Conservation (phyloP, 192 early-diverging fungal genomes). For the Mortierella alpina region DNA sequence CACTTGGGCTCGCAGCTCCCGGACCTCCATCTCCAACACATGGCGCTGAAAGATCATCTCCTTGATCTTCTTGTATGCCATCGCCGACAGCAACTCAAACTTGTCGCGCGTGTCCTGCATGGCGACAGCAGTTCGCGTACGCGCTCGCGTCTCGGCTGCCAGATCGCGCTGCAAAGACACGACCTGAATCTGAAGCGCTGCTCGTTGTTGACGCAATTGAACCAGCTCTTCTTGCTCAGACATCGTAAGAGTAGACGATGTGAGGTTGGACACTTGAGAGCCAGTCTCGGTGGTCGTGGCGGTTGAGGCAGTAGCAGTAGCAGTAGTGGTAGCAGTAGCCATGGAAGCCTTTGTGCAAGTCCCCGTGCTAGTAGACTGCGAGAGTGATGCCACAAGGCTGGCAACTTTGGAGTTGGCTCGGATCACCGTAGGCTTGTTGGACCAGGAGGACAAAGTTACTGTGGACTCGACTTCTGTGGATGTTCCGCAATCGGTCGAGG, state of each 20-base stretch:
- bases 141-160: slow-evolving; percentile 30
- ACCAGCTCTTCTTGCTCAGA: slow-evolving; percentile 28
- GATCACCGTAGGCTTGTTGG: background rate
- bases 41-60: slow-evolving; percentile 55
- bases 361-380: background rate
- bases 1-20: slow-evolving; percentile 35
- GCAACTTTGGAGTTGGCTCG: background rate
- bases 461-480: slow-evolving; percentile 13
- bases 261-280: background rate
- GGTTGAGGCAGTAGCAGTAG: background rate
- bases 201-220: slow-evolving; percentile 27
- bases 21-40: slow-evolving; percentile 47
- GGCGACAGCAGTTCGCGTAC: slow-evolving; percentile 52
- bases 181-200: slow-evolving; percentile 29
- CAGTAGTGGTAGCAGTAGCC: background rate
- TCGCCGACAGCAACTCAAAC: slow-evolving; percentile 58
- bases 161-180: slow-evolving; percentile 31
- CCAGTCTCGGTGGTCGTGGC: background rate
- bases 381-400: slow-evolving; percentile 1
- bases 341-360: background rate
- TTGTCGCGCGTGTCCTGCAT: slow-evolving; percentile 63
- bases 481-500: slow-evolving; percentile 7
- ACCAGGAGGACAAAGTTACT: background rate
- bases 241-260: background rate
- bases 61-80: slow-evolving; percentile 63